Evolutionary conservation across 2,329 filamentous ascomycete genomes (phyloP), one percentile per base, ranked within the genome.

Genomic region (Tolypocladium ovalisporum): DNA sequence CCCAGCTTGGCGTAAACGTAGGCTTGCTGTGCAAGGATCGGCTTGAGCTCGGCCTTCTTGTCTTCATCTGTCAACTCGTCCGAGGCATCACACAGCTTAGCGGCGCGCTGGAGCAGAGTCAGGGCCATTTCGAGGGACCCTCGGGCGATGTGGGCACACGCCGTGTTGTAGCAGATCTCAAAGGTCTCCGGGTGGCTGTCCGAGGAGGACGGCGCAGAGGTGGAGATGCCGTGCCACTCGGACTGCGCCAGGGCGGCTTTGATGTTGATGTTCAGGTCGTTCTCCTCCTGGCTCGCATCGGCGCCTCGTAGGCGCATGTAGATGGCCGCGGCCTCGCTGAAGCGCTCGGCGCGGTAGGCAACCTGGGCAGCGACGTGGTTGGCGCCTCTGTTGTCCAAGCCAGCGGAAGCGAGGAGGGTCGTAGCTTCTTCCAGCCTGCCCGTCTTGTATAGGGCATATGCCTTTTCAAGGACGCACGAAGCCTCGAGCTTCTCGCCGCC

Each of bases 361-460:
- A 85, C 76, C 71, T 87, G 84, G n/a, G 82, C 84, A 42, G 79
- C 79, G 19, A 86, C 70, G 67, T 86, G 84, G 39, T 70, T 72
- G 60, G 74, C 75, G 61, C 69, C 69, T 54, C 71, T 68, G 60
- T 73, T 63, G 4, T 65, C 57, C 29, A 66, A 32, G 9, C 67
- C 66, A 13, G 62, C 63, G 13, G 74, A 63, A 19, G 71, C 65
- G 22, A 81, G 66, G 19, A 74, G 61, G 2, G 67, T 70, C 32
- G 80, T 78, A n/a, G 89, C 89, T 57, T 86, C 85, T 24, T 79
- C 75, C 1, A 90, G 79, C 62, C 84, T 79, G 29, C 88, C 88
- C 0, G 83, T 81, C 75, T 92, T 94, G 75, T 94, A 95, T 24
- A 92, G 79, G n/a, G 88, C 86, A 74, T 95, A 95, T 2, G 87